These are phyloP conservation scores for Acacia acuminata DNA, from an alignment of 306 rosid species.

Conservation along the genomic window DNA sequence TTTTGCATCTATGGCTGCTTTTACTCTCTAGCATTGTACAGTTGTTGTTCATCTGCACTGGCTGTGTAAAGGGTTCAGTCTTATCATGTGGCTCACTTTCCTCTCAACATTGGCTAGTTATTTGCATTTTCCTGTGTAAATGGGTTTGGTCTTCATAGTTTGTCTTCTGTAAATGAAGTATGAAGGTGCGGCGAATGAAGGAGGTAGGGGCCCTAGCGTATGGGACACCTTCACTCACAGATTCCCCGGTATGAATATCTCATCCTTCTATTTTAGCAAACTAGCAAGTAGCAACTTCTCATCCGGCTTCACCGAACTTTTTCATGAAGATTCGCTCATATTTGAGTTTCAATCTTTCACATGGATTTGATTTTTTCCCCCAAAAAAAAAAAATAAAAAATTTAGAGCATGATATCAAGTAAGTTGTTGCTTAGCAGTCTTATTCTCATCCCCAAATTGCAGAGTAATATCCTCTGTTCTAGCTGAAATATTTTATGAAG, in stretches of 20 bases:
- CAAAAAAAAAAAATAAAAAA: neutral
- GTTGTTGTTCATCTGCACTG: neutral
- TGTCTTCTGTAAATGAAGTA: slow-evolving; percentile 24
- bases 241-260: slow-evolving; percentile 46
- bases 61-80: neutral
- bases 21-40: neutral
- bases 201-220: slow-evolving; percentile 63
- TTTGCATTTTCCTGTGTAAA: neutral
- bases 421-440: neutral
- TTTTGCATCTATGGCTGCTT: neutral
- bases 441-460: neutral
- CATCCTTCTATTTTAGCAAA: neutral
- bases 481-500: neutral
- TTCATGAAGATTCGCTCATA: neutral
- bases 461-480: neutral
- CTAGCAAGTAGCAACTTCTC: neutral
- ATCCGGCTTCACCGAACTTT: neutral
- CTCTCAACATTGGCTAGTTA: neutral
- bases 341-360: neutral
- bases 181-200: slow-evolving; percentile 62
- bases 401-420: neutral
- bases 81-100: neutral
- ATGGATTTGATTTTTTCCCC: neutral
- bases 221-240: slow-evolving; percentile 70
- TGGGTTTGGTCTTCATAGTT: neutral